Base-by-base conservation (phyloP, 495 filamentous ascomycete genomes). In the Recurvomyces mirabilis region DNA sequence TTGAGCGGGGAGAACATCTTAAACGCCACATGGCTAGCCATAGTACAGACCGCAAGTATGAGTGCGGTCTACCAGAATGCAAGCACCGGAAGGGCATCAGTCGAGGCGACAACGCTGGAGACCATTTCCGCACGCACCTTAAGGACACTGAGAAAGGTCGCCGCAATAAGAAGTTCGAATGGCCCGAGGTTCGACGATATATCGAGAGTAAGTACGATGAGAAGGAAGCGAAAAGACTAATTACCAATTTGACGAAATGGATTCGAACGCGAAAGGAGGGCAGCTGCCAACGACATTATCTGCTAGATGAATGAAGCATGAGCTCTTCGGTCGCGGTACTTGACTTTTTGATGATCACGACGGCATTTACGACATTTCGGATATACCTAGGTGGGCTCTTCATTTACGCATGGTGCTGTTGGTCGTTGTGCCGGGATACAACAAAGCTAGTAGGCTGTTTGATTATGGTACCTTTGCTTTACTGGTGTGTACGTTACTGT, bases 91-190 rank as follows among this genome's bases (percentile, higher is more conserved):
- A 46, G 25, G 35, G 34, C 17, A 49, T 54, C 13, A 12, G 28
- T 15, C 39, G 51, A 3, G n/a, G 39, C n/a, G 51, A 54, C 37
- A 54, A 54, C 20, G 51, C 51, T 5, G 21, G n/a, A 1, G 51
- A 54, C 20, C 51, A 54, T 19, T 54, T 49, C 41, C 49, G 45
- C 22, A 54, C 46, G 15, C 51, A 54, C 24, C 41, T 54, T 10
- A 43, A 47, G 25, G 12, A 11, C 17, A 44, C 31, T 5, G 14
- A 2, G 1, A 34, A 41, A 25, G 51, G 51, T 12, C 38, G 41
- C 15, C 45, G 51, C 13, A 54, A 54, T 36, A 28, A 22, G 15
- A 32, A 35, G 12, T 25, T 40, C 11, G 34, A 45, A 7, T 54
- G 46, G 46, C 38, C 46, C 2, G 33, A 24, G 4, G 5, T 43